These are phyloP conservation scores for Amanita phalloides DNA, from an alignment of 768 basidiomycete species.

Conservation along the genomic window DNA sequence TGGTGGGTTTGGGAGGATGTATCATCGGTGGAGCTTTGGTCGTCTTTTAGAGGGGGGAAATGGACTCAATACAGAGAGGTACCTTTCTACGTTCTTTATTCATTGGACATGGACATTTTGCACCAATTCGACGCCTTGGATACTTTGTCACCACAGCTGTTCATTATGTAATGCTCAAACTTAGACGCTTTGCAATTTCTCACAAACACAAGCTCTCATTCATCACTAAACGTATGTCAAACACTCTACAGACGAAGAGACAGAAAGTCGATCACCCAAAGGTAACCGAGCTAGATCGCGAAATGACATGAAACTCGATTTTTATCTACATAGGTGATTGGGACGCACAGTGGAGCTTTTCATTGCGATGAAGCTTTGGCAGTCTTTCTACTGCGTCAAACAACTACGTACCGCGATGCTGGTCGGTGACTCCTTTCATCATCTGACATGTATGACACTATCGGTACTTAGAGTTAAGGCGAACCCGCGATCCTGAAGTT, in stretches of 20 bases:
- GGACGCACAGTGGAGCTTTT: constrained; percentile 92
- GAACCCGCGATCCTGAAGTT: constrained; percentile 60
- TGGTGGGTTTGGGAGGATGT: constrained; percentile 34
- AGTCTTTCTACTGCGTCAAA: constrained; percentile 77
- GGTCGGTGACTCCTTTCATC: constrained; percentile 28
- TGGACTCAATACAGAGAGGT: background rate
- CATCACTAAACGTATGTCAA: constrained; percentile 11
- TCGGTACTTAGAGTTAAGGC: constrained; percentile 41
- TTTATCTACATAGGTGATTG: constrained; percentile 51
- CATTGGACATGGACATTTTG: constrained; percentile 8
- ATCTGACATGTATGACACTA: background rate
- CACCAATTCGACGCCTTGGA: background rate
- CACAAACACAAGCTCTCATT: background rate
- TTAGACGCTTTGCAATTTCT: background rate
- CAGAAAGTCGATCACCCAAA: constrained; percentile 32
- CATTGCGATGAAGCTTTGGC: constrained; percentile 97
- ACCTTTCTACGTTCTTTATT: constrained; percentile 1
- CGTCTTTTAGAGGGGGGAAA: constrained; percentile 22
- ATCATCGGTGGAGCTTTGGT: constrained; percentile 38
- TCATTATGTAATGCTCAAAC: background rate
- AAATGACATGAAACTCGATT: background rate
- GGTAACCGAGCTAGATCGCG: constrained; percentile 12
- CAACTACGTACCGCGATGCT: constrained; percentile 63
- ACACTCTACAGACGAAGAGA: constrained; percentile 16
- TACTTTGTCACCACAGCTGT: background rate